These are phyloP conservation scores for Phallus indusiatus DNA, from an alignment of 768 basidiomycete species.

Conservation along the genomic window DNA sequence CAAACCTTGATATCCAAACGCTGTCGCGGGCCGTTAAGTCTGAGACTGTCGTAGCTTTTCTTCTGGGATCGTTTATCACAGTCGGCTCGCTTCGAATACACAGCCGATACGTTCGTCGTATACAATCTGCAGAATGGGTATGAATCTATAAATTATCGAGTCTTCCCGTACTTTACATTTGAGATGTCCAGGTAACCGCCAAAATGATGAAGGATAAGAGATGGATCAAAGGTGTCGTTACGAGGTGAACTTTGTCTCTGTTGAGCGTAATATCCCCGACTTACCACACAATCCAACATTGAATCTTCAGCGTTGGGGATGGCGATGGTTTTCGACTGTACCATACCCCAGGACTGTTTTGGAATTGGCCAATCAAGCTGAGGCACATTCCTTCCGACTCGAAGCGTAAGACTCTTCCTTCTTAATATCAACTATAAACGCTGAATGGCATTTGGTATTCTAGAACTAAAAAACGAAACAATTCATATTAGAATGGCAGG, in stretches of 20 bases:
- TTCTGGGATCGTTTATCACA: background rate
- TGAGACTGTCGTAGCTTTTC: background rate
- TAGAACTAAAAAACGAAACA: conserved; percentile 73
- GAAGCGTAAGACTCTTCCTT: conserved; percentile 37
- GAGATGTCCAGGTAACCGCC: conserved; percentile 21
- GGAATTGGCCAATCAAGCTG: conserved; percentile 64
- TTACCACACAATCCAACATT: background rate
- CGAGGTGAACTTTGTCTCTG: conserved; percentile 39
- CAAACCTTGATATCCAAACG: no score
- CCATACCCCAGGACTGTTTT: conserved; percentile 75
- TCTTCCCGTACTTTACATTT: background rate
- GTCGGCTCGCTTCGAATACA: background rate
- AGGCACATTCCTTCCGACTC: conserved; percentile 46
- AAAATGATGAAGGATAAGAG: conserved; percentile 43
- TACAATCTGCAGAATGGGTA: conserved; percentile 7
- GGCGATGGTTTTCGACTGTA: conserved; percentile 83
- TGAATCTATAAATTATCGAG: background rate
- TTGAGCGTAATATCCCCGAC: background rate
- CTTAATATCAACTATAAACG: background rate
- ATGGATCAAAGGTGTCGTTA: conserved; percentile 76
- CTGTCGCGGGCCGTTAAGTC: no score
- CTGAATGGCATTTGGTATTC: background rate
- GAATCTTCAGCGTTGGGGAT: conserved; percentile 58
- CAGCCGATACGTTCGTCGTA: conserved; percentile 3
- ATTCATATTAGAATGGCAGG: conserved; percentile 80